phyloP scores from a whole-genome alignment of 352 stramenopile genomes.

The Phytophthora ohioensis region DNA sequence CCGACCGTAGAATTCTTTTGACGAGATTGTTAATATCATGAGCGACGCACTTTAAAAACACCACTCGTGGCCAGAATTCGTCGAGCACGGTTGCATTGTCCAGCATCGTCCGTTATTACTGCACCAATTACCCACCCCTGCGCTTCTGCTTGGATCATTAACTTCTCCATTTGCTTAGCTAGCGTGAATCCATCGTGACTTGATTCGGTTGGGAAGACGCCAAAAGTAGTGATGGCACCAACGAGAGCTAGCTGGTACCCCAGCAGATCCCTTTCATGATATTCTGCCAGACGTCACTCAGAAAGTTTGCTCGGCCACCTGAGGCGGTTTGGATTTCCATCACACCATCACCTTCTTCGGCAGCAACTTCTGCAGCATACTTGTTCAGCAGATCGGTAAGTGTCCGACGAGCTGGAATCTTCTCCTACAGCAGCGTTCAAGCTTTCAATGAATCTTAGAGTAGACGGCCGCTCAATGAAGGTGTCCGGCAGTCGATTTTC shows the following conservation, averaged over 20 bases:
- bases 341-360: no score
- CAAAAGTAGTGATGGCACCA: background rate
- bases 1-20: background rate
- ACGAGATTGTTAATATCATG: slow-evolving; percentile 1
- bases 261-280: background rate
- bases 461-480: no score
- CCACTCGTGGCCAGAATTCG: no score
- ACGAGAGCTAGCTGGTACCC: background rate
- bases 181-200: background rate
- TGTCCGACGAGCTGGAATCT: no score
- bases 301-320: background rate
- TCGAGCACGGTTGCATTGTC: no score
- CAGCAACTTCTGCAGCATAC: no score
- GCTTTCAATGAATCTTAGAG: no score
- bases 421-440: no score
- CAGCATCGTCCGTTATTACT: background rate
- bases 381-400: no score
- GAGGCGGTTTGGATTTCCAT: no score
- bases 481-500: no score
- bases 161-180: background rate
- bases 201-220: background rate
- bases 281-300: background rate
- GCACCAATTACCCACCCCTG: background rate
- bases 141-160: background rate
- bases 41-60: background rate